Base-by-base conservation (phyloP, 805 yeast species). In the Ogataea wickerhamii region DNA sequence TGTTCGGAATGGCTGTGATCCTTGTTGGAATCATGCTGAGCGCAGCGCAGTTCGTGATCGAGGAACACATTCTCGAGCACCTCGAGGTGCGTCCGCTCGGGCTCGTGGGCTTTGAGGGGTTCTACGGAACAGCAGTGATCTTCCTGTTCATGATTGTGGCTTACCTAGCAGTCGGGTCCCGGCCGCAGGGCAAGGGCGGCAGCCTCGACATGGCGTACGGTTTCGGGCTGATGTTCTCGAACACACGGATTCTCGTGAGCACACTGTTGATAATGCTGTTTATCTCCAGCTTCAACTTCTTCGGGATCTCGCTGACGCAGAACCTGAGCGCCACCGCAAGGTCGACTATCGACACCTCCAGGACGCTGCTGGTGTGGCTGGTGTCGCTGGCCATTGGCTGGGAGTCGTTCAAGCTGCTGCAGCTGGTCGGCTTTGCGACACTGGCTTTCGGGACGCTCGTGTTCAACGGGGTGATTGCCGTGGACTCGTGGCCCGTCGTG, bases 21-120 rank as follows among this genome's bases (percentile, higher is more conserved):
- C 57, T 82, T 8, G 38, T 73, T 18, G 93, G 82, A 6, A 84
- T 78, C 48, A 52, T 77, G n/a, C 72, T 82, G 45, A 78, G 81
- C 36, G 93, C 93, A 0, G 61, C 79, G 12, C 94, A 85, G 56
- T 85, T 83, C 58, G 93, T 85, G 3, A 68, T 78, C 27, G 94
- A 85, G 54, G 94, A 85, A 53, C 79, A 78, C 49, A 70, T 85
- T 32, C 61, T 85, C 42, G 58, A 67, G 18, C 66, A 63, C 40
- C 67, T 74, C 48, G 66, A 74, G 11, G 66, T 84, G 29, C 69
- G 70, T 4, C 89, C 93, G 3, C 55, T 82, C 45, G 68, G 71
- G 43, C 65, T 84, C 41, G 93, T 85, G 13, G 87, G 83, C 27
- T 78, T 70, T 45, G 93, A 85, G 60, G 94, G 94, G 2, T 61